phyloP scores from a whole-genome alignment of 2,329 filamentous ascomycete genomes.

The Aspergillus ustus region DNA sequence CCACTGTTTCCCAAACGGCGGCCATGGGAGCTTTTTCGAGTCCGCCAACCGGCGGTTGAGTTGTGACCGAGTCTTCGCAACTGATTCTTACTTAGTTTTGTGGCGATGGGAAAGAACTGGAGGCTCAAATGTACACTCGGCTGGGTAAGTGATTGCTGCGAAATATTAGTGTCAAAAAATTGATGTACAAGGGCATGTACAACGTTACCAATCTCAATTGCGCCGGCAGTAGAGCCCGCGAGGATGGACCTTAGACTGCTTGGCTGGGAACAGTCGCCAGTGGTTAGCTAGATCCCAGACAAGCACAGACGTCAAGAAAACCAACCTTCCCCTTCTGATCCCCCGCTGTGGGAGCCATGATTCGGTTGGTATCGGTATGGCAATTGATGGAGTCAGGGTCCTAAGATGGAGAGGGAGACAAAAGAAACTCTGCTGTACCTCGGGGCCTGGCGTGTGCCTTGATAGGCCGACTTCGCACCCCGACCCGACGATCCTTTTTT shows the following conservation, averaged over 20 bases:
- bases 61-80: conserved; percentile 94
- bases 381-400: neutral
- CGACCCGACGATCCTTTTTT: neutral
- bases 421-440: neutral
- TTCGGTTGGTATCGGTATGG: conserved; percentile 7
- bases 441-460: neutral
- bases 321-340: conserved; percentile 46
- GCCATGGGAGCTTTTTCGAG: conserved; percentile 89
- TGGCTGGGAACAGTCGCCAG: conserved; percentile 57
- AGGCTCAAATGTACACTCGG: conserved; percentile 69
- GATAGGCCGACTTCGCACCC: conserved; percentile 9
- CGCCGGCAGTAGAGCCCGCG: conserved; percentile 90
- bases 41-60: conserved; percentile 83
- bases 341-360: conserved; percentile 41
- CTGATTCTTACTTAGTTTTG: conserved; percentile 49
- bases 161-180: conserved; percentile 27
- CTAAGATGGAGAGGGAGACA: too few relatives aligned
- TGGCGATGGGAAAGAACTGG: neutral
- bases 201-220: conserved; percentile 82
- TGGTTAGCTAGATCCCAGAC: neutral
- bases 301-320: conserved; percentile 1
- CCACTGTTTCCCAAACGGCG: conserved; percentile 91
- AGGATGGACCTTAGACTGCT: conserved; percentile 87
- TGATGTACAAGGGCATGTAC: neutral
- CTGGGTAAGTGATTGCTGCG: conserved; percentile 85